Conservation (phyloP, 345 rosid genomes). For the Dipteronia dyeriana region DNA sequence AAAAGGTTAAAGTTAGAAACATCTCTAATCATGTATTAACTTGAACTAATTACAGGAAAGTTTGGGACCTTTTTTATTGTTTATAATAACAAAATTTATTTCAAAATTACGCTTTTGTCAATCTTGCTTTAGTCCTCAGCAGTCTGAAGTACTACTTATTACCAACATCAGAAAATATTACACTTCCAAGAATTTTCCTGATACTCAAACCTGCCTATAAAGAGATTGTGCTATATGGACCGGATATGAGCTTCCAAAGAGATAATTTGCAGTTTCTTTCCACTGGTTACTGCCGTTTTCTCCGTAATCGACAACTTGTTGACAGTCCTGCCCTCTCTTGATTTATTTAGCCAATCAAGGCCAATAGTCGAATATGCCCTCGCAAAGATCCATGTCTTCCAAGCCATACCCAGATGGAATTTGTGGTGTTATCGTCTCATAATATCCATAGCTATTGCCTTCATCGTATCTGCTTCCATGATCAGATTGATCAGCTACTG, state of each 20-base stretch:
- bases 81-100: neutral
- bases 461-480: conserved; percentile 15
- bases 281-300: conserved; percentile 37
- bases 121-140: too few relatives aligned
- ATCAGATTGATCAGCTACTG: too few relatives aligned
- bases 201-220: too few relatives aligned
- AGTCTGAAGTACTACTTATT: neutral
- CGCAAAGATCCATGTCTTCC: conserved; percentile 79
- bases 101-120: neutral
- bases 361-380: conserved; percentile 72
- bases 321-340: conserved; percentile 29
- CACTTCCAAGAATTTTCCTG: too few relatives aligned
- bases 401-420: conserved; percentile 74
- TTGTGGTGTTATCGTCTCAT: conserved; percentile 36
- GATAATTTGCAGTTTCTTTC: conserved; percentile 63
- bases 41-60: neutral
- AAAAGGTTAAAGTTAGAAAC: neutral
- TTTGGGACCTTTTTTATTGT: neutral
- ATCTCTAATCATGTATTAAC: neutral
- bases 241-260: conserved; percentile 69
- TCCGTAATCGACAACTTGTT: conserved; percentile 22
- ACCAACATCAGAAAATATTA: conserved; percentile 9
- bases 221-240: conserved; percentile 29
- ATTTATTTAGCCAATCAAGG: conserved; percentile 51
- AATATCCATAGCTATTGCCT: conserved; percentile 16